Percentiles rank a stretch among this genome's conserved stretches.
Evolutionary conservation across 371 early-diverging fungal genomes (phyloP).

Genomic region (Polyrhizophydium stewartii): DNA sequence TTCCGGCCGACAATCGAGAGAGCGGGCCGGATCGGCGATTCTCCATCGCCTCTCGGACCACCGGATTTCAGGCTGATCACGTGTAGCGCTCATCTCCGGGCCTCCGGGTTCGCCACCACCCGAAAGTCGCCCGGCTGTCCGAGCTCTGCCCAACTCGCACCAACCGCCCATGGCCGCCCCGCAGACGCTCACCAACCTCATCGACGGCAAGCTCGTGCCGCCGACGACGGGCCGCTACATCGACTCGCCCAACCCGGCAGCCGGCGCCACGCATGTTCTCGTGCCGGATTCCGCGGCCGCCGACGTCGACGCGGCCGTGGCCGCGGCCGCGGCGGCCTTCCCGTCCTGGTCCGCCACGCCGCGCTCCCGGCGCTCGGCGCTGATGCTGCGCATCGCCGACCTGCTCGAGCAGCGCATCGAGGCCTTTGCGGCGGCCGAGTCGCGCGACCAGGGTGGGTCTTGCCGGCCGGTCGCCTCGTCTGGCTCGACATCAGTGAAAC

Average conservation of each 20-base stretch:
- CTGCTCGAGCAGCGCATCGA: slow-evolving; percentile 47
- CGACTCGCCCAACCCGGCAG: slow-evolving; percentile 57
- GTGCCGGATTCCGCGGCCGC: slow-evolving; percentile 58
- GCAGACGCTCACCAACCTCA: slow-evolving; percentile 51
- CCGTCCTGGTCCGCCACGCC: slow-evolving; percentile 56
- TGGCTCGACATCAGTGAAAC: too few species aligned
- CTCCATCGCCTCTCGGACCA: too few species aligned
- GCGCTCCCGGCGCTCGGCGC: slow-evolving; percentile 37
- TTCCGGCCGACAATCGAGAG: too few species aligned
- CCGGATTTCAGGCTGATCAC: too few species aligned
- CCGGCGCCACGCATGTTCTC: slow-evolving; percentile 40
- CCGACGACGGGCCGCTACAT: slow-evolving; percentile 50
- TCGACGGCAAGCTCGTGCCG: slow-evolving; percentile 48
- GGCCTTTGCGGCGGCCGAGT: slow-evolving; percentile 36
- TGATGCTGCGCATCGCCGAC: slow-evolving; percentile 58
- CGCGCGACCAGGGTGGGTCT: slow-evolving; percentile 23
- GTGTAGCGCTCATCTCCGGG: too few species aligned
- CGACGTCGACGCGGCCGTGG: slow-evolving; percentile 63
- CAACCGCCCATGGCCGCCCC: too few species aligned
- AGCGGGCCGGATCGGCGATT: too few species aligned
- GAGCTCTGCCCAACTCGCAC: too few species aligned
- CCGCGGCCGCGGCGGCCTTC: slow-evolving; percentile 54
- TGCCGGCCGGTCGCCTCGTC: too few species aligned
- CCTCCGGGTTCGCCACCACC: too few species aligned
- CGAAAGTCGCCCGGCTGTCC: too few species aligned